Evolutionary conservation across 2,329 filamentous ascomycete species (phyloP), one percentile per base, ranked within the genome.

Genomic region (Xylariaceae sp.): DNA sequence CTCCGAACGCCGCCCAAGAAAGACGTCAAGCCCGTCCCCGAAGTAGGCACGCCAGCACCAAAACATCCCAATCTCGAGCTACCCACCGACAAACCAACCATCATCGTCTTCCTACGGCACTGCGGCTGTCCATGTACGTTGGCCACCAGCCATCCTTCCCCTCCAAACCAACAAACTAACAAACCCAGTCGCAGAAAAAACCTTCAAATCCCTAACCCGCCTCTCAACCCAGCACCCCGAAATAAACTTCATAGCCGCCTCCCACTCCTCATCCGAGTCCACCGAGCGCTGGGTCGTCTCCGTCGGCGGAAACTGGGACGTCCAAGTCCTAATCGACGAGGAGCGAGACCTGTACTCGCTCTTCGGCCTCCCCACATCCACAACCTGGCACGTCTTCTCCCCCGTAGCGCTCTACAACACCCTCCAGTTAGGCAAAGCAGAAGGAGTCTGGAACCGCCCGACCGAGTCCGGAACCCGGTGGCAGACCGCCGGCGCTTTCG

Each of bases 111-210:
- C 62, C 75, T 90, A 6, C 76, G 87, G 33, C 86, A 90, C 66
- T 90, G 86, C 65, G 87, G 87, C 33, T 89, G 86, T 71, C 87
- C 87, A 11, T 89, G 87, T 87, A 77, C 65, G 78, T 69, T n/a
- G 42, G 13, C 22, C 33, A n/a, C n/a, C n/a, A n/a, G n/a, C n/a
- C n/a, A n/a, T 12, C 31, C n/a, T 31, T 34, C 11, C 39, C 36
- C 18, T 12, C 16, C 9, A 42, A 41, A 38, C 17, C 12, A 5
- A 28, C 16, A 38, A 5, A 34, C 53, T 56, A 22, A 59, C 54
- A 34, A 33, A 18, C 46, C 5, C n/a, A 88, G 85, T 88, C 66
- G 84, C 85, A 13, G 86, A 88, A 65, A 87, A 88, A 66, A 80
- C 79, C 12, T 87, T 87, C 68, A 74, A 75, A 50, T 61, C 65